Conservation (phyloP, 108 stramenopile genomes). For the Skeletonema tropicum region DNA sequence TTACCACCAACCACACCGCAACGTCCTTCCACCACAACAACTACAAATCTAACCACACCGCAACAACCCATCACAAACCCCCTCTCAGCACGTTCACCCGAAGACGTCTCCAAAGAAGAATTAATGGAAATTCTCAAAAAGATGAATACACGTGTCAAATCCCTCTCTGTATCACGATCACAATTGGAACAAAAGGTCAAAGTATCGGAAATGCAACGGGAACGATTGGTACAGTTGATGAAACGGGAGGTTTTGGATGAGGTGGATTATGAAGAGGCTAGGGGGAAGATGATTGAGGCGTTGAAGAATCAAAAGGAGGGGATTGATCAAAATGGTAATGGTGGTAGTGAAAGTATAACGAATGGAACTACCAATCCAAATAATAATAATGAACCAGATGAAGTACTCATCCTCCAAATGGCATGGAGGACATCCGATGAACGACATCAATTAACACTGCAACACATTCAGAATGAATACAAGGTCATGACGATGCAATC, state of each 20-base stretch:
- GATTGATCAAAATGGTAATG: not conserved
- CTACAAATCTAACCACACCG: slow-evolving; percentile 3
- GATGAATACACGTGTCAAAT: slow-evolving; percentile 87
- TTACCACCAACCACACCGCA: slow-evolving; percentile 3
- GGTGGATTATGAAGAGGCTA: slow-evolving; percentile 44
- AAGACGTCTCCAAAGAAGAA: slow-evolving; percentile 71
- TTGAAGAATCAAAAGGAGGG: not conserved
- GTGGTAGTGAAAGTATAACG: too few species aligned
- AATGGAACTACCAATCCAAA: too few species aligned
- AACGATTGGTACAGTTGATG: slow-evolving; percentile 55
- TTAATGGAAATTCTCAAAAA: slow-evolving; percentile 79
- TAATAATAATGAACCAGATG: slow-evolving; percentile 16
- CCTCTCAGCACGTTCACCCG: slow-evolving; percentile 37
- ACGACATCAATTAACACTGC: slow-evolving; percentile 58
- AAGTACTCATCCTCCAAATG: slow-evolving; percentile 55
- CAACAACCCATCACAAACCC: slow-evolving; percentile 14
- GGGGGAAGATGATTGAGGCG: slow-evolving; percentile 17
- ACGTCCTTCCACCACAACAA: slow-evolving; percentile 1
- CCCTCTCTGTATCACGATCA: slow-evolving; percentile 48
- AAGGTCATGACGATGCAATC: slow-evolving; percentile 50
- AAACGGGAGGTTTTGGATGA: slow-evolving; percentile 65
- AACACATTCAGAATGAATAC: slow-evolving; percentile 66
- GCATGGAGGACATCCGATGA: slow-evolving; percentile 70
- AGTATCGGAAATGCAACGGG: slow-evolving; percentile 55
- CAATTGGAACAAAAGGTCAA: slow-evolving; percentile 70